Evolutionary conservation across 2,329 filamentous ascomycete species (phyloP).

Genomic region (Microascus cirrosus): DNA sequence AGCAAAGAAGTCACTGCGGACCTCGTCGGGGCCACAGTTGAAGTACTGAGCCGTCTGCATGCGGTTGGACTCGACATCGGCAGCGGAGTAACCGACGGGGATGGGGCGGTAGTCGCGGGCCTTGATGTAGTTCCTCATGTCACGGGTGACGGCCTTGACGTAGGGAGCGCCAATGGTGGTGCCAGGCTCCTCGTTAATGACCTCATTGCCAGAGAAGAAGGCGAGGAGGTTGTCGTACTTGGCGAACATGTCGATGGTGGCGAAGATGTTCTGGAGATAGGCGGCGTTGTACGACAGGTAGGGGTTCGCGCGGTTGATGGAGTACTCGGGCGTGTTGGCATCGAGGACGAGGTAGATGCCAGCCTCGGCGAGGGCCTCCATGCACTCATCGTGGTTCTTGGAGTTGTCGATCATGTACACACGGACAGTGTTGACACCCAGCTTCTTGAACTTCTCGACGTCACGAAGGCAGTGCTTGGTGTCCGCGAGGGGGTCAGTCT

Average conservation of each 20-base stretch:
- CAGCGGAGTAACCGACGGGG: constrained; percentile 67
- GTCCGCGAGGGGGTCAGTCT: constrained; percentile 68
- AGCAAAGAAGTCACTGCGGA: constrained; percentile 79
- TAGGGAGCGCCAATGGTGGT: constrained; percentile 59
- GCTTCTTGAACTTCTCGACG: constrained; percentile 68
- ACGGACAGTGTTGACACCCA: constrained; percentile 84
- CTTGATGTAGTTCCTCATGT: constrained; percentile 61
- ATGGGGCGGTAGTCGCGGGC: constrained; percentile 50
- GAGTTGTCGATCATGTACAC: constrained; percentile 91
- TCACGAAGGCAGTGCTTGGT: constrained; percentile 62
- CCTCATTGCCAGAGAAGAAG: constrained; percentile 76
- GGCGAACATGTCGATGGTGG: constrained; percentile 74
- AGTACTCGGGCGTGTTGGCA: constrained; percentile 83
- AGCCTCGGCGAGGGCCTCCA: constrained; percentile 67
- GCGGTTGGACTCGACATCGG: constrained; percentile 77
- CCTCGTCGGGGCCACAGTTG: constrained; percentile 80
- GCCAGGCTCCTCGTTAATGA: constrained; percentile 55
- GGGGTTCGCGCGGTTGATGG: constrained; percentile 60
- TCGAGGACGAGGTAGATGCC: constrained; percentile 89
- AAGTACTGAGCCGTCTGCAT: constrained; percentile 82
- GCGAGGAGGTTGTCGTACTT: constrained; percentile 80
- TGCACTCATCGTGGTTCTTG: constrained; percentile 70
- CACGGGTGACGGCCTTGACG: constrained; percentile 69
- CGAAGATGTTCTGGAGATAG: constrained; percentile 77
- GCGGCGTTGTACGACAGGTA: constrained; percentile 74